These are phyloP conservation scores for Chamaecyparis obtusa DNA, from an alignment of 75 land plant genomes.

Conservation along the genomic window DNA sequence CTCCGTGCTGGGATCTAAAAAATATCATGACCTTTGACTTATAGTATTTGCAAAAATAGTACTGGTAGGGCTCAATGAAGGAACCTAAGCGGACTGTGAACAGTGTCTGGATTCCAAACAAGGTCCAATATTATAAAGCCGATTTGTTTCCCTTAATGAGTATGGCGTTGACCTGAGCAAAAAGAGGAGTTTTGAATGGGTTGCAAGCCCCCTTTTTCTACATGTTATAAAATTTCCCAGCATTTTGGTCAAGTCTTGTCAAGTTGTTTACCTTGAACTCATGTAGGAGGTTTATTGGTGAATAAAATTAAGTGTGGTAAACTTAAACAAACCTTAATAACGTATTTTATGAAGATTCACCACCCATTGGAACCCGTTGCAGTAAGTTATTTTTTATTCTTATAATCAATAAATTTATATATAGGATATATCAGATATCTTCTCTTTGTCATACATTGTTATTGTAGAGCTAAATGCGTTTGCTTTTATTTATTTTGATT, in stretches of 20 bases:
- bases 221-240: neutral
- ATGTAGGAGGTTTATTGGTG: neutral
- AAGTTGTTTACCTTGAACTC: neutral
- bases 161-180: neutral
- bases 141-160: neutral
- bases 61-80: neutral
- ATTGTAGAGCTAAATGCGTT: neutral
- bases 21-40: neutral
- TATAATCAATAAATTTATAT: no score
- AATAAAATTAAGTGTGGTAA: neutral
- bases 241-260: neutral
- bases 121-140: neutral
- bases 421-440: neutral
- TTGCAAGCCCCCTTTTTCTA: neutral
- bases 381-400: neutral
- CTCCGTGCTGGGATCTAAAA: neutral
- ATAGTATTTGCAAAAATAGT: neutral
- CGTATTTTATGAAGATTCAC: neutral
- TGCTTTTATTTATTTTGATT: neutral
- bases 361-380: neutral
- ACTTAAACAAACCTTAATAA: neutral
- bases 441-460: neutral
- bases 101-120: neutral
- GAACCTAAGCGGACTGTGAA: neutral
- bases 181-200: neutral